Conservation (phyloP, 345 rosid genomes). For the Melaleuca alternifolia region DNA sequence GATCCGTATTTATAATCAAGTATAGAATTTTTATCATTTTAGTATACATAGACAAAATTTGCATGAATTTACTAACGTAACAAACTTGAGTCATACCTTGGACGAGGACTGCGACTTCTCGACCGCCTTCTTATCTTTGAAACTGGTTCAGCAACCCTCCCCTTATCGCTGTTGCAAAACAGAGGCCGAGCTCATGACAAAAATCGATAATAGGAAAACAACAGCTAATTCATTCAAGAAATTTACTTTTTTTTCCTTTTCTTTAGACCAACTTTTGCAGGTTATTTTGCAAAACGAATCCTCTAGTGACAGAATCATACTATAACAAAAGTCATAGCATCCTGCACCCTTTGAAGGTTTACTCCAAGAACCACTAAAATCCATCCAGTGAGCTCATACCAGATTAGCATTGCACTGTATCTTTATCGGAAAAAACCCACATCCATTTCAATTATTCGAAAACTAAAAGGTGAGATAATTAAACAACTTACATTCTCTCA, state of each 20-base stretch:
- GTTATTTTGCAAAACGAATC: neutral
- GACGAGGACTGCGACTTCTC: constrained; percentile 49
- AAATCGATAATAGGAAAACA: neutral
- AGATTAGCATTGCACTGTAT: neutral
- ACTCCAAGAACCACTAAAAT: neutral
- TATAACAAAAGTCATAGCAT: neutral
- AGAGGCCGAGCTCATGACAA: neutral
- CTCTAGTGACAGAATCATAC: neutral
- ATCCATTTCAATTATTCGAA: neutral
- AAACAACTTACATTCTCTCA: constrained; percentile 64
- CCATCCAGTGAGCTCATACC: neutral
- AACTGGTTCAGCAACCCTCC: constrained; percentile 34
- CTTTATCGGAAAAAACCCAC: neutral
- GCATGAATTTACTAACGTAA: neutral
- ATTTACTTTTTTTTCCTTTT: neutral
- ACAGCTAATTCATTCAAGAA: neutral
- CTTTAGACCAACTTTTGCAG: neutral
- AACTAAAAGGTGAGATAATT: neutral
- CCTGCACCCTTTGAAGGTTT: neutral
- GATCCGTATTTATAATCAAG: neutral
- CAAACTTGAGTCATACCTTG: constrained; percentile 10
- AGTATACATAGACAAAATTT: neutral
- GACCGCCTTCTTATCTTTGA: constrained; percentile 26
- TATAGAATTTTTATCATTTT: neutral
- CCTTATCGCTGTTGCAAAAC: constrained; percentile 24